These are phyloP conservation scores for Hysterium pulicare DNA, from an alignment of 2,329 filamentous ascomycete species.

Conservation along the genomic window DNA sequence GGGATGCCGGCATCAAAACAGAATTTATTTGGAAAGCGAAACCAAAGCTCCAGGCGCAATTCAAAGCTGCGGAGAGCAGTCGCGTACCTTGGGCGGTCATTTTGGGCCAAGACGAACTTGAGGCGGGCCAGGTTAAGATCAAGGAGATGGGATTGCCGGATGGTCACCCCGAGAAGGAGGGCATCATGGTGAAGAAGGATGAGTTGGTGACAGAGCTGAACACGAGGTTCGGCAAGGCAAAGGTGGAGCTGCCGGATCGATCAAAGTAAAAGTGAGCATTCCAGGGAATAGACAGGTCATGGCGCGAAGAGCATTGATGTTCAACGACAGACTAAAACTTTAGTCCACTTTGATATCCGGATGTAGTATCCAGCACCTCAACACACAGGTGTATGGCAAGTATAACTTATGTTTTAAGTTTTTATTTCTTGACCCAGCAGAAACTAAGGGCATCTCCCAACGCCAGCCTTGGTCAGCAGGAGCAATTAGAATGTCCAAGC, in stretches of 20 bases:
- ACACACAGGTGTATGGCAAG: no score
- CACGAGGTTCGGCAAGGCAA: slow-evolving; percentile 41
- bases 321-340: no score
- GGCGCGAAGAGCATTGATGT: no score
- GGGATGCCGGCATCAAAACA: slow-evolving; percentile 87
- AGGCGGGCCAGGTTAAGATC: slow-evolving; percentile 77
- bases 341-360: no score
- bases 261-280: no score
- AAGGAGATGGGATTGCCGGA: slow-evolving; percentile 80
- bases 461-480: no score
- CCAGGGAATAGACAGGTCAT: no score
- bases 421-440: no score
- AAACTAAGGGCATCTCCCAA: no score
- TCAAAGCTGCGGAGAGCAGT: slow-evolving; percentile 80
- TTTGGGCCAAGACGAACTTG: slow-evolving; percentile 85
- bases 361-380: no score
- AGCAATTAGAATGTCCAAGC: no score
- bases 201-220: slow-evolving; percentile 64
- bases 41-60: slow-evolving; percentile 83
- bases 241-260: slow-evolving; percentile 4
- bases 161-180: slow-evolving; percentile 87
- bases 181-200: slow-evolving; percentile 65
- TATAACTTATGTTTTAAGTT: no score
- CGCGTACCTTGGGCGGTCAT: slow-evolving; percentile 85
- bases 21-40: slow-evolving; percentile 90